Evolutionary conservation across 805 yeast genomes (phyloP), one percentile per base, ranked within the genome.

Genomic region (Lachancea nothofagi): DNA sequence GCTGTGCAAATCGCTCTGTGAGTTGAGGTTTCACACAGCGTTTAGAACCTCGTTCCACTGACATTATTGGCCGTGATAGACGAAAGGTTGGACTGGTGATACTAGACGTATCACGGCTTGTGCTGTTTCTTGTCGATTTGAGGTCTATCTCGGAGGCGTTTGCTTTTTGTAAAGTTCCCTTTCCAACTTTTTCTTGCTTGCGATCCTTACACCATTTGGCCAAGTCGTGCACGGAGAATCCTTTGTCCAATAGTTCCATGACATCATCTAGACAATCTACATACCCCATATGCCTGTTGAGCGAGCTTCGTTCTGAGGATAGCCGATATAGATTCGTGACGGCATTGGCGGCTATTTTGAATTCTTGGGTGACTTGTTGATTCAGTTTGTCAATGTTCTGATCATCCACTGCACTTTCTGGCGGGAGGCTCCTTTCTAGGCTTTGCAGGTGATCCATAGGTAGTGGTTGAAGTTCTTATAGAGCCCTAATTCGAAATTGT

Each of bases 281-380:
- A 51, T 81, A 82, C 2, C 88, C 89, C 43, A 69, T 71, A 41
- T 75, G 73, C 31, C 69, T 69, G 20, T 72, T 54, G 21, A 78
- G 52, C 4, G 74, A 62, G 31, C 65, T 71, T 35, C 77, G 69
- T 35, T 72, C 70, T 45, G 74, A 77, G 7, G 85, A 74, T 4
- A 79, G 58, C 31, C 85, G 61, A 49, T 82, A 83, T 21, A 82
- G 64, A 10, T 80, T 72, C 12, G 88, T 81, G 21, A 82, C 85
- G 6, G 84, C 74, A 46, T 79, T 74, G 33, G 89, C 89, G 19
- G 88, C 88, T 40, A 69, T 70, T 57, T 78, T 80, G 64, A 82
- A 83, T 49, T 80, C 83, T 31, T 67, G 67, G 1, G 80, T 70
- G 21, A 82, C 65, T 33, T 80, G 82, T 30, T 60, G 63, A 43